A percentile compares a stretch with the other conserved stretches of the same genome.
These are phyloP conservation scores for Stropharia rugosoannulata DNA, from an alignment of 768 basidiomycete species.

Conservation along the genomic window DNA sequence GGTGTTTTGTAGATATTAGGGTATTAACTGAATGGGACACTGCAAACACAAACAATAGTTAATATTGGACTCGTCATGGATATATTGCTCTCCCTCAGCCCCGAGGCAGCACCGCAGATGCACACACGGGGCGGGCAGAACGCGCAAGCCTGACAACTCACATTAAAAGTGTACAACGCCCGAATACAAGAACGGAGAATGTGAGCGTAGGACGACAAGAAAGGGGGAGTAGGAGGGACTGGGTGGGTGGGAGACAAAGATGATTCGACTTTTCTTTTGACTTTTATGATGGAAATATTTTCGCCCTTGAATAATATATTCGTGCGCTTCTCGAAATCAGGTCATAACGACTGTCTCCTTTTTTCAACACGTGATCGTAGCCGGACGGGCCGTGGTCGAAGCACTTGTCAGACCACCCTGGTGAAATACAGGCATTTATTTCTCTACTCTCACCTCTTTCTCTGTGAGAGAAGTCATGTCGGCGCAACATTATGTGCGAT, in stretches of 20 bases:
- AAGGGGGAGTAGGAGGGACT: neutral
- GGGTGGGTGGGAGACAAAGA: neutral
- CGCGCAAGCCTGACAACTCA: neutral
- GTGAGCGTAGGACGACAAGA: neutral
- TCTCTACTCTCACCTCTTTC: no score
- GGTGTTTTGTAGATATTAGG: slow-evolving; percentile 7
- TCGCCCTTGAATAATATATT: neutral
- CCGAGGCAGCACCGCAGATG: no score
- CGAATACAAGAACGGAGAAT: neutral
- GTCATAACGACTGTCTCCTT: neutral
- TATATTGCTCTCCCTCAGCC: no score
- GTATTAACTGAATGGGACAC: neutral
- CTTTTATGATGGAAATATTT: neutral
- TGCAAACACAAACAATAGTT: neutral
- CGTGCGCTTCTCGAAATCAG: neutral
- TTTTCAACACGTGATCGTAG: neutral
- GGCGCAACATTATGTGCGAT: no score
- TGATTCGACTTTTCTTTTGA: neutral
- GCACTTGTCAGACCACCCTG: neutral
- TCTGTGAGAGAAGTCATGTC: no score
- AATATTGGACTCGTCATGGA: neutral
- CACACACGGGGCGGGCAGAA: no score
- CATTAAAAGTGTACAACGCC: neutral
- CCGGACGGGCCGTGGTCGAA: neutral
- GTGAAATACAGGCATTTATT: no score